phyloP scores from a whole-genome alignment of 2,329 filamentous ascomycete genomes.

The Cladosporium halotolerans region DNA sequence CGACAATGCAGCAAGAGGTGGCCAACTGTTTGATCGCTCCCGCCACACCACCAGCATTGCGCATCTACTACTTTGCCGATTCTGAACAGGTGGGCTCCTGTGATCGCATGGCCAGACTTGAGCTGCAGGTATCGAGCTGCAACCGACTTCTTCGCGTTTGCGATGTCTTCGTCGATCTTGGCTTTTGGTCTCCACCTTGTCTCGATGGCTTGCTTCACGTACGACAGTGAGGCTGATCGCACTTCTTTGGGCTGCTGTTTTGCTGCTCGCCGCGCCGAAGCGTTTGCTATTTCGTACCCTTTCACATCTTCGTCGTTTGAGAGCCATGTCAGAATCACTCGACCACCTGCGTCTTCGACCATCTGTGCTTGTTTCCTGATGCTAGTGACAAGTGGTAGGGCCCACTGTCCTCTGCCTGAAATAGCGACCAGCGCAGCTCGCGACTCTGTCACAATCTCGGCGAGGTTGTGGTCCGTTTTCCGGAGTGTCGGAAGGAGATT shows the following conservation, averaged over 20 bases:
- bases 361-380: too few species aligned
- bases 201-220: not conserved
- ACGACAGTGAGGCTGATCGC: not conserved
- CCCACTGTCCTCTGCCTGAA: too few species aligned
- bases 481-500: too few species aligned
- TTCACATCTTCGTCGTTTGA: not conserved
- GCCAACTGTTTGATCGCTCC: not conserved
- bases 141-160: not conserved
- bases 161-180: conserved; percentile 2
- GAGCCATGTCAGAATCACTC: conserved; percentile 21
- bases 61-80: not conserved
- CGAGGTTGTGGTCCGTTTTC: too few species aligned
- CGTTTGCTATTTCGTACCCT: not conserved
- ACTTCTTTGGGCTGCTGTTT: not conserved
- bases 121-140: not conserved
- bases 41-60: not conserved
- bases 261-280: not conserved
- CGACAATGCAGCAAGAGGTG: not conserved
- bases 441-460: too few species aligned
- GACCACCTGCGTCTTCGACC: too few species aligned
- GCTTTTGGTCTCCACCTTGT: not conserved
- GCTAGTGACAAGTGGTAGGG: too few species aligned
- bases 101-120: conserved; percentile 3
- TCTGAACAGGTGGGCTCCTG: not conserved
- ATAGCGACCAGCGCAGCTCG: too few species aligned